A percentile compares a stretch with the other conserved stretches of the same genome.
Evolutionary conservation across 2,329 filamentous ascomycete genomes (phyloP).

Genomic region (Paecilomyces fulvus): DNA sequence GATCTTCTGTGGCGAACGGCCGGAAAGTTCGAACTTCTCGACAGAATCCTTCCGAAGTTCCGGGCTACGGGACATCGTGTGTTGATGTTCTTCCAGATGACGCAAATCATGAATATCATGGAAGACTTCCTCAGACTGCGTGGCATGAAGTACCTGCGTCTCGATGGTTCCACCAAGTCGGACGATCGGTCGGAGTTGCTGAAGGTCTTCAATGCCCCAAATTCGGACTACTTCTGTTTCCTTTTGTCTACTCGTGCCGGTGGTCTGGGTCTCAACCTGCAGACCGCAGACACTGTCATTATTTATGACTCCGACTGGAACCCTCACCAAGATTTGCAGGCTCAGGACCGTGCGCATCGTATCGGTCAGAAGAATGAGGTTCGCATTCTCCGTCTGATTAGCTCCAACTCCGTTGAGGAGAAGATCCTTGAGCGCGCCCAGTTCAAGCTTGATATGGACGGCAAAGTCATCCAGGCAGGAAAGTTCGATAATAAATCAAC

Average conservation of each 20-base stretch:
- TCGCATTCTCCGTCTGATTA: constrained; percentile 89
- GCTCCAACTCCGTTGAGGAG: constrained; percentile 93
- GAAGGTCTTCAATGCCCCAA: constrained; percentile 77
- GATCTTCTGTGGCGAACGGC: constrained; percentile 91
- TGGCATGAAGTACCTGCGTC: constrained; percentile 75
- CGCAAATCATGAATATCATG: constrained; percentile 99
- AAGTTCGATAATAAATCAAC: constrained; percentile 99
- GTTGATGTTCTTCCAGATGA: constrained; percentile 99
- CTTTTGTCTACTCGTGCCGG: constrained; percentile 96
- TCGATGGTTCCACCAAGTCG: constrained; percentile 95
- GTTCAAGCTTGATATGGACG: constrained; percentile 98
- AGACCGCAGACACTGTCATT: constrained; percentile 97
- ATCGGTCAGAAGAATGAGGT: constrained; percentile 99
- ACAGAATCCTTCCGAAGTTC: constrained; percentile 90
- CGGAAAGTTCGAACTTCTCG: constrained; percentile 93
- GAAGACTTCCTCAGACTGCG: constrained; percentile 89
- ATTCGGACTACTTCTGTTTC: constrained; percentile 95
- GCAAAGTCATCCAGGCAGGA: constrained; percentile 98
- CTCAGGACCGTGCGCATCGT: constrained; percentile 98
- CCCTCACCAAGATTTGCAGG: constrained; percentile 96
- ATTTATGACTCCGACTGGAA: constrained; percentile 99
- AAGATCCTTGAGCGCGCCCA: constrained; percentile 96
- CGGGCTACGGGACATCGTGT: constrained; percentile 84
- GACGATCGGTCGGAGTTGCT: constrained; percentile 92
- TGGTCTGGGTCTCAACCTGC: constrained; percentile 92